phyloP scores from a whole-genome alignment of 1,284 basidiomycete species.

The Moniliophthora roreri region DNA sequence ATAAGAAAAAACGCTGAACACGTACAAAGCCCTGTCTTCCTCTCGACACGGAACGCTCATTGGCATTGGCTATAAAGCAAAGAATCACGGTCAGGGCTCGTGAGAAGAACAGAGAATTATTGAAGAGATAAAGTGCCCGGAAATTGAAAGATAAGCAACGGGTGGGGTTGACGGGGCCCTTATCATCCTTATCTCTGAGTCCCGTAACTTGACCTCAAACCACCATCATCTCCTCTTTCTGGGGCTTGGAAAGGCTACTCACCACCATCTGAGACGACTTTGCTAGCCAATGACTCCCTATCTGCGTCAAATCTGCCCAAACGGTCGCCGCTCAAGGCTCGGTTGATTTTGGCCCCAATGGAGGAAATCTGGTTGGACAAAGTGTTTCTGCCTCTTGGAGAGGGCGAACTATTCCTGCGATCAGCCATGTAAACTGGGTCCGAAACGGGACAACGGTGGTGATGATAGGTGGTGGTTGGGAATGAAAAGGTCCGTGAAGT shows the following conservation, averaged over 20 bases:
- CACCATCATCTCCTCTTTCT: background rate
- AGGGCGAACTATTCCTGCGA: background rate
- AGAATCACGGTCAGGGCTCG: background rate
- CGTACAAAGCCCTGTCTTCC: conserved; percentile 1
- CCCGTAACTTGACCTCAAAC: background rate
- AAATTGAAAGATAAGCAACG: background rate
- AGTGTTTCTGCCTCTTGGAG: background rate
- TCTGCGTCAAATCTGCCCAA: conserved; percentile 1
- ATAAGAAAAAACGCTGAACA: background rate
- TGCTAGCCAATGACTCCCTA: background rate
- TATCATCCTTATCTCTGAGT: background rate
- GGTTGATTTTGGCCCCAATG: background rate
- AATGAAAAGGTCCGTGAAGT: background rate
- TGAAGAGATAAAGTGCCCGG: background rate
- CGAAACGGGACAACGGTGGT: background rate
- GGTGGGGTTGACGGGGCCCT: background rate
- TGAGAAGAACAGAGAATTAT: background rate
- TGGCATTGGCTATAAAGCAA: background rate
- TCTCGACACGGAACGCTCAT: background rate
- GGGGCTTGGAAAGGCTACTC: background rate
- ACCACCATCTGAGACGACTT: background rate
- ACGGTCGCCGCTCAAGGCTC: background rate
- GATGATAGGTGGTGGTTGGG: background rate
- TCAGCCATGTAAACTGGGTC: background rate
- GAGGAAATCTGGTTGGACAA: background rate